Evolutionary conservation across 106 monocot species (phyloP), one percentile per base, ranked within the genome.

Genomic region (Dendrobium officinale): DNA sequence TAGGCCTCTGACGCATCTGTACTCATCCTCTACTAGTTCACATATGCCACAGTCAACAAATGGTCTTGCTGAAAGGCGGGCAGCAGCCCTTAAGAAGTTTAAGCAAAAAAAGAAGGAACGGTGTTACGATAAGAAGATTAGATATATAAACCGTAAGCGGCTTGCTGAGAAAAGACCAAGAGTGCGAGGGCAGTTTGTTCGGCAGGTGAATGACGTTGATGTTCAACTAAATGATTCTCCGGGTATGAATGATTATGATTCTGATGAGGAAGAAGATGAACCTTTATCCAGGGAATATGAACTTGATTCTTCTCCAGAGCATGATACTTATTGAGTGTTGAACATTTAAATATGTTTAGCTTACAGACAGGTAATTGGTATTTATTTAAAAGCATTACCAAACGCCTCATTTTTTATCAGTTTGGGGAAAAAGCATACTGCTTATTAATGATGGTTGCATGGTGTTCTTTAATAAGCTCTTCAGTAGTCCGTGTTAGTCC

Each of bases 181-280:
- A 64, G 86, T 92, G 47, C 85, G 88, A 24, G 92, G 92, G 37
- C 92, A 92, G 79, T 92, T 92, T 86, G 92, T 88, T n/a, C 84
- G 88, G 79, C 88, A 88, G 18, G 74, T 73, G 73, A 83, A 81
- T 56, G 81, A 86, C 49, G 43, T 66, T 4, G 86, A 81, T 80
- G 79, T 75, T 81, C 67, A 89, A 61, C 80, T 73, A 51, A 75
- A 78, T 83, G 85, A 64, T 51, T 81, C 78, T 70, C 79, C 79
- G 67, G 29, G 67, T 49, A 40, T 22, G 31, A 78, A 70, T 2
- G 75, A 80, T 79, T 72, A 76, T 86, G 83, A 83, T 78, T 83
- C 72, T 75, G 80, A 80, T 20, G 87, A 88, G 43, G 91, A 91
- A 45, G 86, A 85, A 74, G 88, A 90, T 27, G 85, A 87, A 51